These are phyloP conservation scores for Pythium rishiriense DNA, from an alignment of 352 stramenopile species.

Conservation along the genomic window DNA sequence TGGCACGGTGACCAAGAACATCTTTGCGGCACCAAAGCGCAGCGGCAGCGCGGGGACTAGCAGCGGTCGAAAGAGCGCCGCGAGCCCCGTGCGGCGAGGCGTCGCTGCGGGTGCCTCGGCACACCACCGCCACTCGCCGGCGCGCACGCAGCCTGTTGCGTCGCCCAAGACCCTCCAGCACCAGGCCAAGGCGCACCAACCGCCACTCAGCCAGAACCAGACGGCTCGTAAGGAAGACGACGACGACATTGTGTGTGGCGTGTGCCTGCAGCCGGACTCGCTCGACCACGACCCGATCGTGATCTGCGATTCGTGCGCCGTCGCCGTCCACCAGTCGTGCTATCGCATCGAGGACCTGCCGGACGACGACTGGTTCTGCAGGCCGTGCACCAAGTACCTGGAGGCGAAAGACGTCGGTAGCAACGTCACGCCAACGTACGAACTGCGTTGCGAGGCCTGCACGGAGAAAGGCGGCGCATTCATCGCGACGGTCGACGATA, in stretches of 20 bases:
- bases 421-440: conserved; percentile 52
- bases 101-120: neutral
- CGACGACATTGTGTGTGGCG: conserved; percentile 58
- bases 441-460: conserved; percentile 58
- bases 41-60: neutral
- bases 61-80: neutral
- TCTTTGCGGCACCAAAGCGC: conserved; percentile 28
- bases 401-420: conserved; percentile 40
- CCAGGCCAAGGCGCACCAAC: neutral
- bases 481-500: conserved; percentile 40
- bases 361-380: conserved; percentile 77
- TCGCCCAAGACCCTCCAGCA: neutral
- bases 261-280: conserved; percentile 70
- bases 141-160: neutral
- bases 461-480: conserved; percentile 55
- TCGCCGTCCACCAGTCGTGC: conserved; percentile 80
- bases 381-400: conserved; percentile 59
- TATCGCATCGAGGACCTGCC: conserved; percentile 70
- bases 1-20: conserved; percentile 27
- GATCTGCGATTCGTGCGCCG: conserved; percentile 73
- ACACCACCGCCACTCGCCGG: conserved; percentile 1
- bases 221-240: conserved; percentile 21
- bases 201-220: neutral
- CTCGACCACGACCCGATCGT: conserved; percentile 74
- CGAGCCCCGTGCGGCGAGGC: conserved; percentile 1